Evolutionary conservation across 805 yeast genomes (phyloP).

Genomic region (Teunomyces pallodes): DNA sequence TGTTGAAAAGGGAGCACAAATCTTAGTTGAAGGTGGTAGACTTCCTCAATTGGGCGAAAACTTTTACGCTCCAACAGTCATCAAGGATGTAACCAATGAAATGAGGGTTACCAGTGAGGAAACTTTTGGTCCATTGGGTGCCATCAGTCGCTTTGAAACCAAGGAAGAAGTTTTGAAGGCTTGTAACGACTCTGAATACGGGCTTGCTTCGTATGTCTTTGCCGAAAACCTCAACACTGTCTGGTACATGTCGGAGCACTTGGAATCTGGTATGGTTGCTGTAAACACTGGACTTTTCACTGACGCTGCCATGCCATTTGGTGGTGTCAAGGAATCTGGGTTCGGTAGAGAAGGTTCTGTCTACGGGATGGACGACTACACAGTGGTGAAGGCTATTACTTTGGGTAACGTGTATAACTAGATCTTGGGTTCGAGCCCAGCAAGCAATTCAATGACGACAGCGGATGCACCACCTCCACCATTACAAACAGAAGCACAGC

Average conservation of each 20-base stretch:
- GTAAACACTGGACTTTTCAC: constrained; percentile 59
- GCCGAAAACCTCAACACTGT: constrained; percentile 50
- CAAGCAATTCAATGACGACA: constrained; percentile 63
- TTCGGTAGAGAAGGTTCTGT: constrained; percentile 70
- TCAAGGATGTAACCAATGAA: constrained; percentile 49
- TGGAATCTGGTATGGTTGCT: constrained; percentile 66
- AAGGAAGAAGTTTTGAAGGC: constrained; percentile 50
- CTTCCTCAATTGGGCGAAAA: constrained; percentile 47
- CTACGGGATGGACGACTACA: constrained; percentile 61
- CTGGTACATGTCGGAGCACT: constrained; percentile 51
- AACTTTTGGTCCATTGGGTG: constrained; percentile 66
- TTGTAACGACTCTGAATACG: constrained; percentile 56
- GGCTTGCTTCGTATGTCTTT: constrained; percentile 61
- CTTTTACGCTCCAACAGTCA: constrained; percentile 55
- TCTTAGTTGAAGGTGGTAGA: constrained; percentile 51
- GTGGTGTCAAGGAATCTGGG: constrained; percentile 67
- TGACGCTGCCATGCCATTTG: constrained; percentile 54
- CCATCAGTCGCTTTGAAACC: constrained; percentile 52
- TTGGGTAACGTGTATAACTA: constrained; percentile 41
- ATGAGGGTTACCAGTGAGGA: constrained; percentile 55
- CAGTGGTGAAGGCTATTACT: constrained; percentile 49
- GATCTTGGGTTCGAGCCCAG: not conserved
- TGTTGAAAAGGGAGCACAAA: constrained; percentile 50
- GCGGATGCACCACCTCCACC: constrained; percentile 99
- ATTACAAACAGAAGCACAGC: constrained; percentile 96